Percentiles rank a stretch among this genome's conserved stretches.
Evolutionary conservation across 2,329 filamentous ascomycete genomes (phyloP).

Genomic region (Trichophyton mentagrophytes): DNA sequence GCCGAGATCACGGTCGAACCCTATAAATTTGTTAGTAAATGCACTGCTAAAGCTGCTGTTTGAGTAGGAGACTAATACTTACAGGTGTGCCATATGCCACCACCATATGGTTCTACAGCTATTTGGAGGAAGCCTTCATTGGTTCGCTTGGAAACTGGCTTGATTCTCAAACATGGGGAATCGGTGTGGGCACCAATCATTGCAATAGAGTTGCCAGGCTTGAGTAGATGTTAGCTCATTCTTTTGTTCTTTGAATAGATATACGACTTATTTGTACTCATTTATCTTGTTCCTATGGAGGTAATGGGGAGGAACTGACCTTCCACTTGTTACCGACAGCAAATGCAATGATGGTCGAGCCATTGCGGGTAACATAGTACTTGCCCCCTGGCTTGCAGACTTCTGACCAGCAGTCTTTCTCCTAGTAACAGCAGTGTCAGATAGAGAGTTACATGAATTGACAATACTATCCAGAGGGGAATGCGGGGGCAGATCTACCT

Average conservation of each 20-base stretch:
- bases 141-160: constrained; percentile 84
- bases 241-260: too few species aligned
- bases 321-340: constrained; percentile 39
- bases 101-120: constrained; percentile 91
- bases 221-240: constrained; percentile 1
- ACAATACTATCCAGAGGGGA: background rate
- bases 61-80: constrained; percentile 7
- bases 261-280: background rate
- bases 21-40: constrained; percentile 19
- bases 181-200: constrained; percentile 97
- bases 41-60: background rate
- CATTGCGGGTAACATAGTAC: constrained; percentile 80
- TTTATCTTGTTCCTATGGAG: background rate
- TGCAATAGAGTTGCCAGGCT: constrained; percentile 71
- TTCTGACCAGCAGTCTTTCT: constrained; percentile 53
- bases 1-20: constrained; percentile 90
- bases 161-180: constrained; percentile 80
- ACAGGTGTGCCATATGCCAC: constrained; percentile 92
- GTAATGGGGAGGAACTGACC: constrained; percentile 7
- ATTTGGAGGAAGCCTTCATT: constrained; percentile 83
- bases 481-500: constrained; percentile 32
- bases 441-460: background rate
- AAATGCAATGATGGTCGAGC: constrained; percentile 75
- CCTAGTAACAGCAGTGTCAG: constrained; percentile 8
- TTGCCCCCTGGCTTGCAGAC: constrained; percentile 69